Evolutionary conservation across 2,329 filamentous ascomycete species (phyloP).

Genomic region (Dothidotthia symphoricarpi): DNA sequence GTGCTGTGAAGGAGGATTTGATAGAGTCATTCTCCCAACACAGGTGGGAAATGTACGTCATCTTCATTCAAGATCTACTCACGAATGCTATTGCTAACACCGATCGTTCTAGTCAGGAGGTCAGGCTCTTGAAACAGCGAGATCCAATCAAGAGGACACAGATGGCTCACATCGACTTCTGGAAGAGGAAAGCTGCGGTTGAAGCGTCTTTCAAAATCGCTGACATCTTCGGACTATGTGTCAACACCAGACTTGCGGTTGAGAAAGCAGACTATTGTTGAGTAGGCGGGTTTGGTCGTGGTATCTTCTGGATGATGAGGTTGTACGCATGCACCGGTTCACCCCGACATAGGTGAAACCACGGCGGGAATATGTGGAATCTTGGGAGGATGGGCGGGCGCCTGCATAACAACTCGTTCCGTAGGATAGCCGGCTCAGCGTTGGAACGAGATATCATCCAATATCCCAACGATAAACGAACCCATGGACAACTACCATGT

Average conservation of each 20-base stretch:
- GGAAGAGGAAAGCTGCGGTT: conserved; percentile 13
- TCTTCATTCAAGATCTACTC: background rate
- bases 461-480: too few relatives aligned
- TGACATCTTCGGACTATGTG: conserved; percentile 19
- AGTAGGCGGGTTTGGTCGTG: too few relatives aligned
- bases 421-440: too few relatives aligned
- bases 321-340: too few relatives aligned
- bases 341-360: too few relatives aligned
- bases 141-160: conserved; percentile 22
- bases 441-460: too few relatives aligned
- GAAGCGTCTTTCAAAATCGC: conserved; percentile 12
- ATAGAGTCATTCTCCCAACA: conserved; percentile 14
- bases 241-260: conserved; percentile 13
- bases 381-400: too few relatives aligned
- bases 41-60: conserved; percentile 18
- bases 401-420: too few relatives aligned
- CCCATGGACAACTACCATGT: too few relatives aligned
- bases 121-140: conserved; percentile 17
- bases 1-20: conserved; percentile 17
- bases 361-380: too few relatives aligned
- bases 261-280: background rate
- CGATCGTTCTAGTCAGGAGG: conserved; percentile 10
- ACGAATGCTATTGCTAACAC: background rate
- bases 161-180: conserved; percentile 24
- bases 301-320: too few relatives aligned